Percentiles rank a stretch among this genome's conserved stretches.
Evolutionary conservation across 2,329 filamentous ascomycete species (phyloP).

Genomic region (Alternaria conjuncta): DNA sequence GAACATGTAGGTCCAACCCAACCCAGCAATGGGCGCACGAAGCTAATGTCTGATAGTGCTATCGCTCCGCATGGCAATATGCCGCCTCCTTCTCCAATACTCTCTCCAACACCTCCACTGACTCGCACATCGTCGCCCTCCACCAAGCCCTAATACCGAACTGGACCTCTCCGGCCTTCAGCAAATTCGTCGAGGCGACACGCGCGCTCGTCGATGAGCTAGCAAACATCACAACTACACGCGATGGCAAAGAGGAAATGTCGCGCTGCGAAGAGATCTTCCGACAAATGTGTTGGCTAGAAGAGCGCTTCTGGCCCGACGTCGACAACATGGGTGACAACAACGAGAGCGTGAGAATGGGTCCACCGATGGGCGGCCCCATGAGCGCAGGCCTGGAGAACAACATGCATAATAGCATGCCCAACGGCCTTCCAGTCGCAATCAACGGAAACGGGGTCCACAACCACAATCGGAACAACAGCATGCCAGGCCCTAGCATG

Average conservation of each 20-base stretch:
- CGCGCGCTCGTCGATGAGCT: conserved; percentile 58
- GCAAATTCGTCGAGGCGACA: conserved; percentile 58
- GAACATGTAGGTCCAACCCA: conserved; percentile 59
- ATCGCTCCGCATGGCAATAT: conserved; percentile 57
- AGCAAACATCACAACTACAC: conserved; percentile 55
- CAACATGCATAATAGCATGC: conserved; percentile 26
- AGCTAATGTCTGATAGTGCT: conserved; percentile 45
- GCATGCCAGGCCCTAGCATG: conserved; percentile 11
- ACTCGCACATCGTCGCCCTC: conserved; percentile 56
- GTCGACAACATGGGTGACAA: conserved; percentile 59
- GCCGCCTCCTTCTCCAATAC: conserved; percentile 52
- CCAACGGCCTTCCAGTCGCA: neutral
- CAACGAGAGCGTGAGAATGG: conserved; percentile 42
- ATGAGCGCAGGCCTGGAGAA: conserved; percentile 30
- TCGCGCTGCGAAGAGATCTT: conserved; percentile 55
- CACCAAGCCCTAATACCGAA: conserved; percentile 60
- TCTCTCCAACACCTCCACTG: conserved; percentile 47
- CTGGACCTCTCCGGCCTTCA: conserved; percentile 58
- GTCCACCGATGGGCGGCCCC: conserved; percentile 15
- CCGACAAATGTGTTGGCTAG: conserved; percentile 56
- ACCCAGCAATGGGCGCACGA: neutral
- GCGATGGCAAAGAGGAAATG: conserved; percentile 58
- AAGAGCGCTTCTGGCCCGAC: conserved; percentile 58
- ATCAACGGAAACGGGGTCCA: conserved; percentile 18
- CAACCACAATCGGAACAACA: conserved; percentile 1